These are phyloP conservation scores for Gynochthodes officinalis DNA, from an alignment of 257 asterid genomes.

Conservation along the genomic window DNA sequence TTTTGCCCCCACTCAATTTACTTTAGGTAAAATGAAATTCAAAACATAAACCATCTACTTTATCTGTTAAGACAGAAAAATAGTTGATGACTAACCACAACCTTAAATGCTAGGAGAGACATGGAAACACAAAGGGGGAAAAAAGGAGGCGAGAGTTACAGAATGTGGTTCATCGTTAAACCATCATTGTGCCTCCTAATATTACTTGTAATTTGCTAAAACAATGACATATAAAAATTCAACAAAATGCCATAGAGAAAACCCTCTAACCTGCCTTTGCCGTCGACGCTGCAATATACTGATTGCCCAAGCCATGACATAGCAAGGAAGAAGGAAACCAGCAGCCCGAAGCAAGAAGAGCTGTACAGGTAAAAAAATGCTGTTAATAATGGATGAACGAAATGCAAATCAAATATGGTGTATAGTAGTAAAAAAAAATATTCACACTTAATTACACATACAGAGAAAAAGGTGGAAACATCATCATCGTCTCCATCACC, in stretches of 20 bases:
- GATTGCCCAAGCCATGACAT: slow-evolving; percentile 46
- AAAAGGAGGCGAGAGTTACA: neutral
- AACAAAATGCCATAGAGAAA: neutral
- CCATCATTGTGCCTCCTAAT: neutral
- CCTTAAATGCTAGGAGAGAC: slow-evolving; percentile 1
- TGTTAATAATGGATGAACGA: neutral
- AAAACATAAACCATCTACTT: no score
- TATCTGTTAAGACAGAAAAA: no score
- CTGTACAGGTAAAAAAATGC: slow-evolving; percentile 19
- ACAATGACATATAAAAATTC: neutral
- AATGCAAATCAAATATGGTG: neutral
- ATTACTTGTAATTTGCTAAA: neutral
- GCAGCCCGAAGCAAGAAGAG: slow-evolving; percentile 45
- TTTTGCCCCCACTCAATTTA: no score
- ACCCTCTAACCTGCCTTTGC: slow-evolving; percentile 40
- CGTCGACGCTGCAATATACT: slow-evolving; percentile 44
- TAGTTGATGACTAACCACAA: neutral
- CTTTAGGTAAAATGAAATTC: no score
- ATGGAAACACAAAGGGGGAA: no score
- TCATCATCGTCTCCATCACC: slow-evolving; percentile 46
- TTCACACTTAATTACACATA: slow-evolving; percentile 21
- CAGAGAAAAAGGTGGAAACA: slow-evolving; percentile 40
- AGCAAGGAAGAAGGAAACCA: slow-evolving; percentile 43
- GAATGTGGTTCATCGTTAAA: no score
- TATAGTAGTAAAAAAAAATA: neutral